phyloP scores from a whole-genome alignment of 1,284 basidiomycete species.

The Pyrrhoderma noxium region DNA sequence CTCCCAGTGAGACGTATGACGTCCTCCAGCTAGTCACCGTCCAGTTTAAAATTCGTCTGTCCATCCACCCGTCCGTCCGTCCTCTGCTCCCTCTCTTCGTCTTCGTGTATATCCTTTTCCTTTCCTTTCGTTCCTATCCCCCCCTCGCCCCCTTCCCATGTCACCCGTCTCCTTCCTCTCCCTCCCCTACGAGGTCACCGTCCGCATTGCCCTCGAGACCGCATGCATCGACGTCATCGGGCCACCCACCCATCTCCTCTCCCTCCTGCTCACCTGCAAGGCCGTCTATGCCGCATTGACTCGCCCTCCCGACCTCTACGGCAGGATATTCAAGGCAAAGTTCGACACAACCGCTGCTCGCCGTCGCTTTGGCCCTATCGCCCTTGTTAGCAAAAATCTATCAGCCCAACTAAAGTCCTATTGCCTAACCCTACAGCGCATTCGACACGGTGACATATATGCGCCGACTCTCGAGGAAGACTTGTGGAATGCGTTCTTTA shows the following conservation, averaged over 20 bases:
- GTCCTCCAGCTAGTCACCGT: too few relatives aligned
- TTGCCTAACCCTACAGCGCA: constrained; percentile 33
- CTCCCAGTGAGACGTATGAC: too few relatives aligned
- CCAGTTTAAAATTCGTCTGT: too few relatives aligned
- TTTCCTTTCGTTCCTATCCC: too few relatives aligned
- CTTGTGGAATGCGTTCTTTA: constrained; percentile 51
- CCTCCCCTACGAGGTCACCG: constrained; percentile 59
- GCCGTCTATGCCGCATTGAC: constrained; percentile 40
- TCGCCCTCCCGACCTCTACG: constrained; percentile 41
- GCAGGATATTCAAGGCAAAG: constrained; percentile 47
- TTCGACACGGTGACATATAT: constrained; percentile 35
- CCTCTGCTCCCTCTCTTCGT: too few relatives aligned
- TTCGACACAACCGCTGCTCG: constrained; percentile 54
- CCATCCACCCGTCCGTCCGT: too few relatives aligned
- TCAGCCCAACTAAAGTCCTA: constrained; percentile 41
- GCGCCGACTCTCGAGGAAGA: constrained; percentile 32
- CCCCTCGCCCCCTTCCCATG: not conserved
- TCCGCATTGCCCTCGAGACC: constrained; percentile 46
- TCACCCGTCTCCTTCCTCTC: constrained; percentile 18
- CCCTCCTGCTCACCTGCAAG: constrained; percentile 44
- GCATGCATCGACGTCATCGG: constrained; percentile 35
- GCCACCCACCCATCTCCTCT: constrained; percentile 36
- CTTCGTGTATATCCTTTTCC: too few relatives aligned
- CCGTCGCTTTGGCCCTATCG: constrained; percentile 43
- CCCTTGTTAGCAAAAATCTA: constrained; percentile 35